Conservation (phyloP, 108 stramenopile genomes). For the Pseudonitzschia pungens region DNA sequence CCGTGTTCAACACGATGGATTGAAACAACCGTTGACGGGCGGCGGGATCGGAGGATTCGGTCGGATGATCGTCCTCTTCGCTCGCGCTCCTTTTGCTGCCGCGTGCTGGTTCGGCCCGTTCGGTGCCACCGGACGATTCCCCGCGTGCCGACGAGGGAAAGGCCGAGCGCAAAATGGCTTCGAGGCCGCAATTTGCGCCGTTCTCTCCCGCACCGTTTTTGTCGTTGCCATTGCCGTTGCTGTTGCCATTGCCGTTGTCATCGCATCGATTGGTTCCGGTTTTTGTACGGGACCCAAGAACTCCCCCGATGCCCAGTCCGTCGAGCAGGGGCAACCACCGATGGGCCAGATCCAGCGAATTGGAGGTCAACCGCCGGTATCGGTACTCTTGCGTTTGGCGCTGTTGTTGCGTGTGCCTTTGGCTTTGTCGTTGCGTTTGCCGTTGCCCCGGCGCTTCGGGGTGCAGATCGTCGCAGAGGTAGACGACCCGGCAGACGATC, state of each 20-base stretch:
- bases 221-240: not conserved
- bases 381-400: not conserved
- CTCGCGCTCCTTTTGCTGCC: slow-evolving; percentile 22
- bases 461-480: not conserved
- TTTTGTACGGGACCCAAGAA: slow-evolving; percentile 28
- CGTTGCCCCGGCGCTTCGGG: not conserved
- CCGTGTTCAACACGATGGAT: not conserved
- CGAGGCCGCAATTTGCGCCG: not conserved
- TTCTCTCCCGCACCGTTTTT: not conserved
- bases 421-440: not conserved
- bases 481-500: slow-evolving; percentile 62
- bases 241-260: slow-evolving; percentile 4
- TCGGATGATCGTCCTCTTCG: not conserved
- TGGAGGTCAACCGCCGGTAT: slow-evolving; percentile 50
- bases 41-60: not conserved
- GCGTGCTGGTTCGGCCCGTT: too few species aligned
- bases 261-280: too few species aligned
- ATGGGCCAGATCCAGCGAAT: slow-evolving; percentile 57
- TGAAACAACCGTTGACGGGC: not conserved
- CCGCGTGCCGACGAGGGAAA: not conserved
- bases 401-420: not conserved
- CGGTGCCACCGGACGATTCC: too few species aligned
- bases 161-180: not conserved
- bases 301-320: slow-evolving; percentile 51
- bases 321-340: slow-evolving; percentile 52